Conservation (phyloP, 305 asterid genomes). For the Ilex paraguariensis region DNA sequence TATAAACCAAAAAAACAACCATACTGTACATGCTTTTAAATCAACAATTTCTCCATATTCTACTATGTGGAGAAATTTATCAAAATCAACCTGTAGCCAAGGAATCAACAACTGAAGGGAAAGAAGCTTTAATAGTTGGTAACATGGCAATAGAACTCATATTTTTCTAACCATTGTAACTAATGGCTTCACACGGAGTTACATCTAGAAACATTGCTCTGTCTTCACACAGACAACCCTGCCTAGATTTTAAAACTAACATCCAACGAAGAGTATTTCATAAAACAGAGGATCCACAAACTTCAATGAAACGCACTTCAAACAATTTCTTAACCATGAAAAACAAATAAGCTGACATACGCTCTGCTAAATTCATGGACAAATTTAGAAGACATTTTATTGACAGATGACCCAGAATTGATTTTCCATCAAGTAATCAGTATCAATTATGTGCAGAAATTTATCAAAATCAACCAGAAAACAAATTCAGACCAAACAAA, state of each 20-base stretch:
- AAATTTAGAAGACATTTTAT: conserved; percentile 19
- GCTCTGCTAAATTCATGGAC: conserved; percentile 14
- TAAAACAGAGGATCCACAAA: conserved; percentile 8
- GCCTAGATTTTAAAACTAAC: neutral
- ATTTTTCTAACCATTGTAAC: no score
- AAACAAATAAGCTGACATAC: conserved; percentile 34
- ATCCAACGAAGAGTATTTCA: neutral
- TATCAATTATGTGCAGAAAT: neutral
- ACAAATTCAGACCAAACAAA: no score
- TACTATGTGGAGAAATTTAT: no score
- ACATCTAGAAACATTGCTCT: neutral
- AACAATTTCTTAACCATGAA: conserved; percentile 28
- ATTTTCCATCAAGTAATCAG: conserved; percentile 30
- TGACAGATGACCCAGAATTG: conserved; percentile 22
- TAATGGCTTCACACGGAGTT: neutral
- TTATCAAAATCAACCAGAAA: no score
- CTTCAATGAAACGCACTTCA: conserved; percentile 24
- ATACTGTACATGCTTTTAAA: no score
- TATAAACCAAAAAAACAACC: no score
- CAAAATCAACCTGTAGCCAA: no score
- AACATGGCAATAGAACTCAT: no score
- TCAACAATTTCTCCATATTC: no score
- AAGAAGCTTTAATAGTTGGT: no score
- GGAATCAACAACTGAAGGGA: no score
- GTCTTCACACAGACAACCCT: neutral